Evolutionary conservation across 805 yeast species (phyloP).

Genomic region (Barnettozyma pratensis): DNA sequence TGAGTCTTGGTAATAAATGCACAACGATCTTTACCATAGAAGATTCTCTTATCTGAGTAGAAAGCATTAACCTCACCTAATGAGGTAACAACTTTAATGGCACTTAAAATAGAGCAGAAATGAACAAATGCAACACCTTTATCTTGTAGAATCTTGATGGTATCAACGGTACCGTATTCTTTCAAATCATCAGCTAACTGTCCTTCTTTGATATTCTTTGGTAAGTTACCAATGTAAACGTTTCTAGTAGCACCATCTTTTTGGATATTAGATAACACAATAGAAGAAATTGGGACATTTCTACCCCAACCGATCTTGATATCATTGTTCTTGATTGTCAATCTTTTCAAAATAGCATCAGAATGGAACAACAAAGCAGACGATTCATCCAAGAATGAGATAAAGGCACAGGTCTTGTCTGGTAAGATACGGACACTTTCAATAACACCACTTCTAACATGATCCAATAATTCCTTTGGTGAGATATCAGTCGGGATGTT

Average conservation of each 20-base stretch:
- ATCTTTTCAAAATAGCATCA: constrained; percentile 81
- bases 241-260: constrained; percentile 91
- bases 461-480: constrained; percentile 78
- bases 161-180: constrained; percentile 79
- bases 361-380: constrained; percentile 90
- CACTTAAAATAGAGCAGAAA: constrained; percentile 77
- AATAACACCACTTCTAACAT: constrained; percentile 85
- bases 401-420: constrained; percentile 81
- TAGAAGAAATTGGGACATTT: constrained; percentile 65
- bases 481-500: constrained; percentile 80
- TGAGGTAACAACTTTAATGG: constrained; percentile 78
- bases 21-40: constrained; percentile 91
- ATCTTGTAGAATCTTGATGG: constrained; percentile 70
- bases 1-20: constrained; percentile 93
- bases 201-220: constrained; percentile 59
- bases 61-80: constrained; percentile 59
- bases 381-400: constrained; percentile 84
- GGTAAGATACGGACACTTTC: constrained; percentile 79
- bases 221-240: constrained; percentile 80
- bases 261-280: constrained; percentile 69
- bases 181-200: constrained; percentile 63
- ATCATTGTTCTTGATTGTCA: constrained; percentile 75
- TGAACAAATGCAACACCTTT: constrained; percentile 90
- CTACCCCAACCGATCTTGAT: constrained; percentile 93
- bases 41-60: constrained; percentile 74